Conservation (phyloP, 73 alveolate genomes). For the Symbiodinium natans region DNA sequence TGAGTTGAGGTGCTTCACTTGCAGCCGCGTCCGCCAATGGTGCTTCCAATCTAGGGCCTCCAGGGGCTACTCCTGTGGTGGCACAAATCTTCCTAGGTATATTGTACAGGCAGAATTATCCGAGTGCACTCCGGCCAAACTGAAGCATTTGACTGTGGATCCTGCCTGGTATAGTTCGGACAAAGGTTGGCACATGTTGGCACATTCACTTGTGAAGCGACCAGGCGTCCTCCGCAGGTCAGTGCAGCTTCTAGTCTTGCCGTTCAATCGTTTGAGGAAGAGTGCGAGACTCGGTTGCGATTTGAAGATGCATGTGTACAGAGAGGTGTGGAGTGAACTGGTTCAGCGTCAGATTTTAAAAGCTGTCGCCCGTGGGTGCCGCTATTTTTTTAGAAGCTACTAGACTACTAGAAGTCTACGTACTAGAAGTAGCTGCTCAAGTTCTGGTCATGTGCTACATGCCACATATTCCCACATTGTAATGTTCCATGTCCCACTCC, state of each 20-base stretch:
- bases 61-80: slow-evolving; percentile 23
- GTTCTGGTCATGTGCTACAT: no score
- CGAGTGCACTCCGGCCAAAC: not conserved
- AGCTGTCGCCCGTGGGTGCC: no score
- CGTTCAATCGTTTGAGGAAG: not conserved
- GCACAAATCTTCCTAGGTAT: slow-evolving; percentile 16
- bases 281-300: slow-evolving; percentile 18
- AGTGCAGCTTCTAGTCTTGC: not conserved
- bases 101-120: slow-evolving; percentile 1
- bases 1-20: not conserved
- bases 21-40: not conserved
- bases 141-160: slow-evolving; percentile 16
- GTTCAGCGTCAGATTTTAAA: no score
- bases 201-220: no score
- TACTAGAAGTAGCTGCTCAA: no score
- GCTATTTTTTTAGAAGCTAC: no score
- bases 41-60: slow-evolving; percentile 17
- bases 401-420: no score
- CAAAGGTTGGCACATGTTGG: no score
- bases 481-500: no score
- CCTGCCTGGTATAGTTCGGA: not conserved
- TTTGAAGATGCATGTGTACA: slow-evolving; percentile 8
- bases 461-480: no score
- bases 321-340: not conserved
- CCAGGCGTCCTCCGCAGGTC: not conserved